A percentile compares a stretch with the other conserved stretches of the same genome.
These are phyloP conservation scores for Spencermartinsiella ligniputridi DNA, from an alignment of 1,139 yeast species.

Conservation along the genomic window DNA sequence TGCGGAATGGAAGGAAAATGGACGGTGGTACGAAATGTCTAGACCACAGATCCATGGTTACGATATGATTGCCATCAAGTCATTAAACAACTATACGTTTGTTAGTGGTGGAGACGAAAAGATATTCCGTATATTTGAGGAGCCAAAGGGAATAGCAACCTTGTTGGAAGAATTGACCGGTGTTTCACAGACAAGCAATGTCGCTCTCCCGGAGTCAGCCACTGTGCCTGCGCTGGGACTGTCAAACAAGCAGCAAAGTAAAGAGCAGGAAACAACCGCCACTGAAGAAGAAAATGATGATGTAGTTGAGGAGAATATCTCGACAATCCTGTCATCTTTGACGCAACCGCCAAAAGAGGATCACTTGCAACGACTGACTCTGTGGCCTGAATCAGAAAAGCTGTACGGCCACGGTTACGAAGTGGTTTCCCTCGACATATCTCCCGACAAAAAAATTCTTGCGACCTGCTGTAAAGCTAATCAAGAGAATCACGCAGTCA, in stretches of 20 bases:
- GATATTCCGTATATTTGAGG: constrained; percentile 80
- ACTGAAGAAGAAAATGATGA: constrained; percentile 39
- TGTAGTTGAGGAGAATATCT: constrained; percentile 17
- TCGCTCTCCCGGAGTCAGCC: constrained; percentile 67
- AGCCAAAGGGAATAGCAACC: constrained; percentile 74
- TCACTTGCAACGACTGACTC: constrained; percentile 81
- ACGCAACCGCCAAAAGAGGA: constrained; percentile 77
- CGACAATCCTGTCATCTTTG: constrained; percentile 37
- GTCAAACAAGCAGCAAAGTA: constrained; percentile 79
- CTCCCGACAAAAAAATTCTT: constrained; percentile 58
- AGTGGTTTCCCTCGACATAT: constrained; percentile 70
- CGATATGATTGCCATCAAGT: constrained; percentile 83
- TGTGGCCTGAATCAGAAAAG: constrained; percentile 94
- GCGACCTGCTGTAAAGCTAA: constrained; percentile 95
- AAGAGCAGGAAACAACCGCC: constrained; percentile 46
- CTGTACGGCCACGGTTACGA: constrained; percentile 98
- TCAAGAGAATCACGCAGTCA: constrained; percentile 75
- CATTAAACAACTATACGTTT: constrained; percentile 57
- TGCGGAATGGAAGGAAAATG: constrained; percentile 52
- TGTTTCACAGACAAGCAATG: constrained; percentile 30
- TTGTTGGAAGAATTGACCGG: constrained; percentile 55
- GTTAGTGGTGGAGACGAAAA: constrained; percentile 98
- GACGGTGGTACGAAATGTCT: constrained; percentile 76
- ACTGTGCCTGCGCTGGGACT: constrained; percentile 90
- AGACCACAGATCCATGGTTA: constrained; percentile 98